Conservation (phyloP, 2,329 filamentous ascomycete genomes). For the Ceratocystis papillata region DNA sequence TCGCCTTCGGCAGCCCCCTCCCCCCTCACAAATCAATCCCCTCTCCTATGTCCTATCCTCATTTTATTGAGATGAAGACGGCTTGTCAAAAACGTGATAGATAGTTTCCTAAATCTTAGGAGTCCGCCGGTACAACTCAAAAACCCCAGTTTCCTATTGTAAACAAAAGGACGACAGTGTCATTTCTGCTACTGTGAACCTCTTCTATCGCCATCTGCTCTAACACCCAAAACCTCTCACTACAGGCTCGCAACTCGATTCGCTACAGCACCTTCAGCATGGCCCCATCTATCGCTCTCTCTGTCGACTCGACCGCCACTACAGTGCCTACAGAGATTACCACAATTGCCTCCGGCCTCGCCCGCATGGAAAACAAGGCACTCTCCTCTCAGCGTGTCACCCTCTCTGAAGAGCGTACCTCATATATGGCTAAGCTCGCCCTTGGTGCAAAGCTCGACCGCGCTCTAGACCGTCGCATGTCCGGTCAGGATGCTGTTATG, state of each 20-base stretch:
- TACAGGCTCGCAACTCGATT: conserved; percentile 43
- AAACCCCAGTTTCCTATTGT: too few relatives aligned
- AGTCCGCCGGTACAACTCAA: too few relatives aligned
- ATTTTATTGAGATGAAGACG: not conserved
- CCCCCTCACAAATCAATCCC: not conserved
- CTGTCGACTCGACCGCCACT: conserved; percentile 40
- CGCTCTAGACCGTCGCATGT: conserved; percentile 77
- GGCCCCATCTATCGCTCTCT: conserved; percentile 44
- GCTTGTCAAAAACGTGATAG: too few relatives aligned
- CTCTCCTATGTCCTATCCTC: not conserved
- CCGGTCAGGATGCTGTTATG: conserved; percentile 78
- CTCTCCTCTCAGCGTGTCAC: conserved; percentile 71
- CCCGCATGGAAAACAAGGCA: conserved; percentile 82
- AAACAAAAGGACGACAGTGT: not conserved
- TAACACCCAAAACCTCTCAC: conserved; percentile 8
- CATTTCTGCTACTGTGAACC: conserved; percentile 17
- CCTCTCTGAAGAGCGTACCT: conserved; percentile 66
- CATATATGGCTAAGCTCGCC: conserved; percentile 74
- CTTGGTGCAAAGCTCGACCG: conserved; percentile 84
- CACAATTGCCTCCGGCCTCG: conserved; percentile 67
- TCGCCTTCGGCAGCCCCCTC: conserved; percentile 12
- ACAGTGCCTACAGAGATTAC: conserved; percentile 41
- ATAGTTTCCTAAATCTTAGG: too few relatives aligned
- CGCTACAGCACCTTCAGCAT: conserved; percentile 52
- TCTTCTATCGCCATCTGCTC: conserved; percentile 10